phyloP scores from a whole-genome alignment of 768 basidiomycete genomes.

The Candolleomyces eurysporus region DNA sequence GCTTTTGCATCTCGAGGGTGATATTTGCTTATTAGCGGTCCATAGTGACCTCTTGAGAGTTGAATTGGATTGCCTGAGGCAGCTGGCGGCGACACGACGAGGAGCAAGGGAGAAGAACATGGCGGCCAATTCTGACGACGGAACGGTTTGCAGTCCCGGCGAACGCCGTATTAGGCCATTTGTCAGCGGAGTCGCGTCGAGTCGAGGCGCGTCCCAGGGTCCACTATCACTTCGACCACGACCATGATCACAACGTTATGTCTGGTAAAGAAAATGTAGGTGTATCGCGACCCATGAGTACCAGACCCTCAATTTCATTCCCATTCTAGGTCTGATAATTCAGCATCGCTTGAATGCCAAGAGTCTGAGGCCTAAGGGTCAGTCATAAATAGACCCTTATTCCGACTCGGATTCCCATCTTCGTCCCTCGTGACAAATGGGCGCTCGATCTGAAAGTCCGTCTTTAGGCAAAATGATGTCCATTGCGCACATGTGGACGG shows the following conservation, averaged over 20 bases:
- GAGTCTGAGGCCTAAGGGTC: no score
- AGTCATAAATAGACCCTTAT: no score
- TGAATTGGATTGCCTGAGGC: not conserved
- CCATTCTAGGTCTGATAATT: no score
- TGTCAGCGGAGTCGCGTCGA: not conserved
- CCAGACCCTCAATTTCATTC: no score
- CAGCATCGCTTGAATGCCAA: no score
- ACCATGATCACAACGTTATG: constrained; percentile 23
- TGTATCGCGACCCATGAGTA: no score
- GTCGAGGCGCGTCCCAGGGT: not conserved
- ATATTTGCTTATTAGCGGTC: not conserved
- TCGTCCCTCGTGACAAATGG: no score
- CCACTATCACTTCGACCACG: not conserved
- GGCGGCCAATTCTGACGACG: not conserved
- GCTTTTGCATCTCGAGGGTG: not conserved
- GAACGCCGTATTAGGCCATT: not conserved
- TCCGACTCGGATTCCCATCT: no score
- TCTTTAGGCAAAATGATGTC: no score
- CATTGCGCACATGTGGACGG: no score
- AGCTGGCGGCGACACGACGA: not conserved
- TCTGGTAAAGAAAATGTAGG: no score
- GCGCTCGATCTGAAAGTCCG: no score
- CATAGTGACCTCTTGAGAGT: not conserved
- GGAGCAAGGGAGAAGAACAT: constrained; percentile 4
- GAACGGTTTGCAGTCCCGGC: not conserved